phyloP scores from a whole-genome alignment of 2,329 filamentous ascomycete species.

The Talaromyces sp. region DNA sequence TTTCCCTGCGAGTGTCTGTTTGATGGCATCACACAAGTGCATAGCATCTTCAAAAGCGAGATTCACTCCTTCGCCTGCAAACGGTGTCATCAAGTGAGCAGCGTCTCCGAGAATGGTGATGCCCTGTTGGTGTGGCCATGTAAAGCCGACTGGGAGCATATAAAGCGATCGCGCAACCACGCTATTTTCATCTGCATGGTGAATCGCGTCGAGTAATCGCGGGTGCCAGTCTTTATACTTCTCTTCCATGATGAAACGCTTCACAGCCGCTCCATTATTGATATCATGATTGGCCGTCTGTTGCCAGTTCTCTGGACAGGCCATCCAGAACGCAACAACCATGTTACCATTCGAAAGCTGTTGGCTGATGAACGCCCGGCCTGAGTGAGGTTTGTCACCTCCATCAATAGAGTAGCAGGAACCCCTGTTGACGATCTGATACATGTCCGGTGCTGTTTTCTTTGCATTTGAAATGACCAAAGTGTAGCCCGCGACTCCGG shows the following conservation, averaged over 20 bases:
- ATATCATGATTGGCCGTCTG: neutral
- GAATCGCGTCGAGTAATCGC: slow-evolving; percentile 12
- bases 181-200: slow-evolving; percentile 13
- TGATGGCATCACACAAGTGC: slow-evolving; percentile 8
- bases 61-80: slow-evolving; percentile 23
- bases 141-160: slow-evolving; percentile 21
- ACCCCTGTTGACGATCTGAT: slow-evolving; percentile 17
- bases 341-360: slow-evolving; percentile 17
- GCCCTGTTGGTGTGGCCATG: slow-evolving; percentile 17
- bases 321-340: slow-evolving; percentile 6
- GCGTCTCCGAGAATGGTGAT: slow-evolving; percentile 22
- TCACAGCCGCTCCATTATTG: slow-evolving; percentile 2
- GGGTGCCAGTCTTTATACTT: slow-evolving; percentile 10
- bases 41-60: slow-evolving; percentile 11
- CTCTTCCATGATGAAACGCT: slow-evolving; percentile 2
- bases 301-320: slow-evolving; percentile 9
- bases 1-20: neutral
- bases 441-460: slow-evolving; percentile 15
- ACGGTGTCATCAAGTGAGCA: slow-evolving; percentile 24
- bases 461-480: slow-evolving; percentile 18
- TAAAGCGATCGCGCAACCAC: slow-evolving; percentile 12
- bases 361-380: slow-evolving; percentile 17
- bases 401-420: slow-evolving; percentile 13
- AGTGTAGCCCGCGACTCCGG: slow-evolving; percentile 15
- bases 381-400: slow-evolving; percentile 9